Base-by-base conservation (phyloP, 192 early-diverging fungal genomes). In the Chytriomyces sp. region DNA sequence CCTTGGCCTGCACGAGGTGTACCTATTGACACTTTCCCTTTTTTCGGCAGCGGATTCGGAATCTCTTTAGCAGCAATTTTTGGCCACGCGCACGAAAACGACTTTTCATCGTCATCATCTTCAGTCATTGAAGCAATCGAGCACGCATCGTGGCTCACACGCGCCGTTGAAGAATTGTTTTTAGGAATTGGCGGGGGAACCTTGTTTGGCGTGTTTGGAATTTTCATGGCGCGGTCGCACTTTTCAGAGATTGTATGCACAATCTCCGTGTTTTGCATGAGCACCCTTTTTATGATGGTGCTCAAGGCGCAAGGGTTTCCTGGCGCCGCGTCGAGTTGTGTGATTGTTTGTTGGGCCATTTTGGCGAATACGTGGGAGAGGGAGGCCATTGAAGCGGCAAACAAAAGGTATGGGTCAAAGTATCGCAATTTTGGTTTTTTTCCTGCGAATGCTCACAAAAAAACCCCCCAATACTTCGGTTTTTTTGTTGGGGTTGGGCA, bases 271-370 rank as follows among this genome's bases (percentile, higher is more conserved):
- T 82, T 72, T 72, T 18, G 66, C 13, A 43, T 49, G 7, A 69
- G 45, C 13, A 75, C 74, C 9, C 24, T 57, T 5, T 69, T 28
- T 6, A 82, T 82, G 81, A 79, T 82, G 69, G 68, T 66, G 26
- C 48, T 65, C 45, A 83, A 83, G 65, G 65, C 71, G 11, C 60
- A 74, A 46, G 82, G 82, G 48, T 79, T 83, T 64, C 72, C 79
- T 7, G 82, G 82, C 16, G 79, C 82, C 5, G 82, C 72, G 24
- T 66, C 67, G 7, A 67, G 45, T 46, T 66, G 45, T 13, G 62
- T 74, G 3, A 77, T 83, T 64, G 59, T 80, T 8, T 66, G 80
- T 44, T 83, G 79, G 79, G 76, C 75, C 24, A 57, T 75, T 18
- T 43, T 77, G 46, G 77, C 47, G 24, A 81, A 84, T 57, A 45